Percentiles rank a stretch among this genome's conserved stretches.
phyloP scores from a whole-genome alignment of 2,329 filamentous ascomycete genomes.

The Aspergillus neoniger region DNA sequence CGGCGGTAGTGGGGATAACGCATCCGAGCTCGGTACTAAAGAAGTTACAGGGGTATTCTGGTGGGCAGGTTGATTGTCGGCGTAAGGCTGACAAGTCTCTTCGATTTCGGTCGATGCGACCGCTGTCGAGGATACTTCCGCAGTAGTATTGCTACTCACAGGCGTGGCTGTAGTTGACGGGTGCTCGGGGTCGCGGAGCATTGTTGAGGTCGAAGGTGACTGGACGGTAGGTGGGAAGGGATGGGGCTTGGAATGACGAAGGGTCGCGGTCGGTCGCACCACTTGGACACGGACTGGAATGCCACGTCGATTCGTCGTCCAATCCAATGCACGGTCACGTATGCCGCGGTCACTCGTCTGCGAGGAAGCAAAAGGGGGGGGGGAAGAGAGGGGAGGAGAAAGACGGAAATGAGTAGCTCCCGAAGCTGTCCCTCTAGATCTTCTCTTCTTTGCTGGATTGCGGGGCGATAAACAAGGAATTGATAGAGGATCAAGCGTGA shows the following conservation, averaged over 20 bases:
- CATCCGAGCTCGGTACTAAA: conserved; percentile 20
- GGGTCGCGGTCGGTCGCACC: conserved; percentile 22
- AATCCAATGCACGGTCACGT: conserved; percentile 24
- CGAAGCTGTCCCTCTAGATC: conserved; percentile 3
- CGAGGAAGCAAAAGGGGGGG: conserved; percentile 11
- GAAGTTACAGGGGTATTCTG: conserved; percentile 18
- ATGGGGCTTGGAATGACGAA: conserved; percentile 24
- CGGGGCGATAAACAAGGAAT: neutral
- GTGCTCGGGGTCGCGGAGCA: conserved; percentile 22
- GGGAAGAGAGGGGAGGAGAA: neutral
- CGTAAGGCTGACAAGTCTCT: conserved; percentile 15
- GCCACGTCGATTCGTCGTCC: conserved; percentile 32
- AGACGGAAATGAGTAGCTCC: conserved; percentile 11
- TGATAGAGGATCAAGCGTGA: neutral
- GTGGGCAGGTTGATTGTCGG: conserved; percentile 18
- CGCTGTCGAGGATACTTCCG: conserved; percentile 15
- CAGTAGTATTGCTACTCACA: conserved; percentile 14
- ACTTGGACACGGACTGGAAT: conserved; percentile 31
- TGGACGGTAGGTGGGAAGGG: conserved; percentile 18
- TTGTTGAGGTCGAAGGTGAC: conserved; percentile 21
- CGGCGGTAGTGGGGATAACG: conserved; percentile 16
- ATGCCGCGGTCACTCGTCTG: conserved; percentile 11
- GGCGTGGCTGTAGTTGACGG: conserved; percentile 22
- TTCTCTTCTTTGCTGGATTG: neutral
- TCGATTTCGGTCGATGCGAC: conserved; percentile 16